phyloP scores from a whole-genome alignment of 371 early-diverging fungal species.

The Syncephalis plumigaleata region DNA sequence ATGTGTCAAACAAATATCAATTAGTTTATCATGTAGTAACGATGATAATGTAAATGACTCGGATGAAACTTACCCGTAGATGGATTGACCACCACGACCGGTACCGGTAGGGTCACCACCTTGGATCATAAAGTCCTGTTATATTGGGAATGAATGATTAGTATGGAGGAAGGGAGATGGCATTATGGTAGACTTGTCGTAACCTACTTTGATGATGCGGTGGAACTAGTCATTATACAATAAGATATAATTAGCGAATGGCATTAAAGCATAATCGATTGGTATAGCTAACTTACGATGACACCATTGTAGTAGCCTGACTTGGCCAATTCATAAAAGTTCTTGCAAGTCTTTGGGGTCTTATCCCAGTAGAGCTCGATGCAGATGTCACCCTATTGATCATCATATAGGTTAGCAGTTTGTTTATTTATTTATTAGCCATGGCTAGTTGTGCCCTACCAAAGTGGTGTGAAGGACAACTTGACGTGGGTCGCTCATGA shows the following conservation, averaged over 20 bases:
- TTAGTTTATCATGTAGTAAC: too few relatives aligned
- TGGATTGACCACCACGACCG: constrained; percentile 42
- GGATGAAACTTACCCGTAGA: constrained; percentile 32
- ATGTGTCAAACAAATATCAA: too few relatives aligned
- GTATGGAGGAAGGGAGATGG: not conserved
- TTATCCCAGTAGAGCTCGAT: constrained; percentile 55
- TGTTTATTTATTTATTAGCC: too few relatives aligned
- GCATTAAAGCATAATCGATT: too few relatives aligned
- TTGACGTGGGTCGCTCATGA: too few relatives aligned
- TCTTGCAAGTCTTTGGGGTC: constrained; percentile 54
- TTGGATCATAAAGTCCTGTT: constrained; percentile 66
- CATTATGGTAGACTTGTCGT: not conserved
- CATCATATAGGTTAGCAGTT: not conserved
- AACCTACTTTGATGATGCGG: constrained; percentile 46
- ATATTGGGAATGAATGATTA: not conserved
- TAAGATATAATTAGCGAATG: too few relatives aligned
- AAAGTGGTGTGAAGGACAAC: too few relatives aligned
- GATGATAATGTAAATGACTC: not conserved
- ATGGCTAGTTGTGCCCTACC: too few relatives aligned
- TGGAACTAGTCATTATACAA: constrained; percentile 32
- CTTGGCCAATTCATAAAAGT: constrained; percentile 53
- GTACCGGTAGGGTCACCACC: constrained; percentile 44
- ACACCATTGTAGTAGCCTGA: constrained; percentile 48
- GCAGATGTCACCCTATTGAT: constrained; percentile 38
- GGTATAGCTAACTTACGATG: constrained; percentile 5